These are phyloP conservation scores for Aspergillus sp. DNA, from an alignment of 2,329 filamentous ascomycete genomes.

Conservation along the genomic window DNA sequence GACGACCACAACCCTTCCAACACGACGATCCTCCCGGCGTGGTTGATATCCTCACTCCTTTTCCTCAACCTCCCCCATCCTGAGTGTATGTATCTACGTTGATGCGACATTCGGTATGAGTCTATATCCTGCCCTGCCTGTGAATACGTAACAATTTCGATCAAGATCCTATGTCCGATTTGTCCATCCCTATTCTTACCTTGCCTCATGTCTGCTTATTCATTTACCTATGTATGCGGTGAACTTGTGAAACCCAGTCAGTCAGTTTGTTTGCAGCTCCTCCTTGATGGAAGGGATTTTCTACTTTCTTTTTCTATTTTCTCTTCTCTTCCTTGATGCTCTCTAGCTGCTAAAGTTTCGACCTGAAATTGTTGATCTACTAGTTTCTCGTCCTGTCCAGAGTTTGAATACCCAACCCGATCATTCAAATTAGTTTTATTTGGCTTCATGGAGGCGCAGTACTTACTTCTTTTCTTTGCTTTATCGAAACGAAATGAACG, in stretches of 20 bases:
- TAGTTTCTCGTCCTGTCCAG: neutral
- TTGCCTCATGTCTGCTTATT: neutral
- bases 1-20: conserved; percentile 15
- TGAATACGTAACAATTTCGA: neutral
- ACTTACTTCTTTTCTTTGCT: neutral
- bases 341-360: neutral
- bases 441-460: neutral
- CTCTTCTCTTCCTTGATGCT: neutral
- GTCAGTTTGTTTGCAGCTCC: neutral
- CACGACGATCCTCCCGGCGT: conserved; percentile 22
- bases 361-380: neutral
- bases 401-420: neutral
- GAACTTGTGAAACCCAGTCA: neutral
- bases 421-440: neutral
- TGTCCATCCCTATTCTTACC: conserved; percentile 5
- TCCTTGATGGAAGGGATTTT: conserved; percentile 5
- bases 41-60: conserved; percentile 6
- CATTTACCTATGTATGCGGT: neutral
- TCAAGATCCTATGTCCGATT: neutral
- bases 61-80: neutral
- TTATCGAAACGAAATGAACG: neutral
- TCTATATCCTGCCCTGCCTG: neutral
- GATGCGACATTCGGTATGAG: neutral
- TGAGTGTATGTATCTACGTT: neutral
- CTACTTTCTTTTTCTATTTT: neutral